phyloP scores from a whole-genome alignment of 306 rosid species.

The Rubus parviflorus region DNA sequence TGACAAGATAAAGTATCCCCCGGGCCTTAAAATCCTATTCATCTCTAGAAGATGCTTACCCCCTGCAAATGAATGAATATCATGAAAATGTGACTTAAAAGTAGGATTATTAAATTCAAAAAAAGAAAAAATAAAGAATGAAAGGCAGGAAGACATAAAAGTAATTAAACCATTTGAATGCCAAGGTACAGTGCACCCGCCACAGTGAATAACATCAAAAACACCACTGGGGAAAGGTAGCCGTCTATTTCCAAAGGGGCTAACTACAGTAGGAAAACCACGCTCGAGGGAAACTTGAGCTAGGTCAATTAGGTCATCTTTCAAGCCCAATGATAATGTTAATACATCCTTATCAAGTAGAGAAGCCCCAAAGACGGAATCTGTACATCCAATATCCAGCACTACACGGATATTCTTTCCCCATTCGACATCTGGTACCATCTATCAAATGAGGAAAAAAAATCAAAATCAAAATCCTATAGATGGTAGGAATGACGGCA shows the following conservation, averaged over 20 bases:
- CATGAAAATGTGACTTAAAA: conserved; percentile 12
- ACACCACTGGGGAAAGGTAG: conserved; percentile 89
- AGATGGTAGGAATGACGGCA: conserved; percentile 11
- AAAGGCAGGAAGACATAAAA: neutral
- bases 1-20: conserved; percentile 88
- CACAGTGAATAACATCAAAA: conserved; percentile 88
- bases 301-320: conserved; percentile 80
- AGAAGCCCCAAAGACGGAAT: conserved; percentile 69
- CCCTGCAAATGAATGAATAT: conserved; percentile 43
- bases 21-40: conserved; percentile 81
- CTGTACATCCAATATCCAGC: conserved; percentile 78
- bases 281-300: conserved; percentile 94
- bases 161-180: conserved; percentile 65
- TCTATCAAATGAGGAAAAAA: conserved; percentile 45
- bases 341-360: conserved; percentile 80
- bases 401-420: conserved; percentile 86
- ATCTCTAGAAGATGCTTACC: conserved; percentile 91
- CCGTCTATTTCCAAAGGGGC: conserved; percentile 68
- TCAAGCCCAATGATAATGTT: conserved; percentile 81
- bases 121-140: neutral
- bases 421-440: conserved; percentile 98
- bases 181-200: conserved; percentile 75
- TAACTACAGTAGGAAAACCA: conserved; percentile 76
- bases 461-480: conserved; percentile 27
- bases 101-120: neutral